Conservation (phyloP, 75 land plant species). For the Cunninghamia lanceolata region DNA sequence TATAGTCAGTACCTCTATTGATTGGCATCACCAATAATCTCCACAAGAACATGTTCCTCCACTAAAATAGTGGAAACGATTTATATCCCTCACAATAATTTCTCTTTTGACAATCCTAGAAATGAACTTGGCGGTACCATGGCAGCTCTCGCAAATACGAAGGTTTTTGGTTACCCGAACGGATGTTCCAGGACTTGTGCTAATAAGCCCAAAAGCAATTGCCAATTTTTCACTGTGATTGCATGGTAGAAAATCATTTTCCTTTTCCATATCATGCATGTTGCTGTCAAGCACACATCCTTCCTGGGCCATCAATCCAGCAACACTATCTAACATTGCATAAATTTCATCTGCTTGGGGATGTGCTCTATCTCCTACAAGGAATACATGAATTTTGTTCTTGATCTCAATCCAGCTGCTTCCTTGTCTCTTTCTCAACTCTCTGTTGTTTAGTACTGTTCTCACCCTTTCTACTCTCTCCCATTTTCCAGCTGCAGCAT, state of each 20-base stretch:
- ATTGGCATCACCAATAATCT: slow-evolving; percentile 11
- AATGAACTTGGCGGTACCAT: not conserved
- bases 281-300: not conserved
- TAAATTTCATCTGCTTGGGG: slow-evolving; percentile 20
- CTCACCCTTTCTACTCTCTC: slow-evolving; percentile 30
- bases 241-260: not conserved
- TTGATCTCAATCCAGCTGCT: slow-evolving; percentile 31
- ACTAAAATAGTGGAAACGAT: slow-evolving; percentile 13
- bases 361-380: slow-evolving; percentile 26
- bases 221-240: slow-evolving; percentile 15
- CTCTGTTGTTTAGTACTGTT: slow-evolving; percentile 13
- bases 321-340: not conserved
- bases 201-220: slow-evolving; percentile 15
- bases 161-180: slow-evolving; percentile 12
- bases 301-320: not conserved
- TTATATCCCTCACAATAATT: slow-evolving; percentile 12
- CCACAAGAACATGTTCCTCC: slow-evolving; percentile 16
- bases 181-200: slow-evolving; percentile 12
- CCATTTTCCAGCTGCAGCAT: slow-evolving; percentile 37
- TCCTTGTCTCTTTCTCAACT: slow-evolving; percentile 24
- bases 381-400: slow-evolving; percentile 26
- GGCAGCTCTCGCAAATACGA: slow-evolving; percentile 12
- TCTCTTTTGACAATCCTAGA: slow-evolving; percentile 6
- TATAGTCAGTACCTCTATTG: not conserved
- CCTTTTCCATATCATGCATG: not conserved